Evolutionary conservation across 768 basidiomycete genomes (phyloP), one percentile per base, ranked within the genome.

Genomic region (Arthromyces matolae): DNA sequence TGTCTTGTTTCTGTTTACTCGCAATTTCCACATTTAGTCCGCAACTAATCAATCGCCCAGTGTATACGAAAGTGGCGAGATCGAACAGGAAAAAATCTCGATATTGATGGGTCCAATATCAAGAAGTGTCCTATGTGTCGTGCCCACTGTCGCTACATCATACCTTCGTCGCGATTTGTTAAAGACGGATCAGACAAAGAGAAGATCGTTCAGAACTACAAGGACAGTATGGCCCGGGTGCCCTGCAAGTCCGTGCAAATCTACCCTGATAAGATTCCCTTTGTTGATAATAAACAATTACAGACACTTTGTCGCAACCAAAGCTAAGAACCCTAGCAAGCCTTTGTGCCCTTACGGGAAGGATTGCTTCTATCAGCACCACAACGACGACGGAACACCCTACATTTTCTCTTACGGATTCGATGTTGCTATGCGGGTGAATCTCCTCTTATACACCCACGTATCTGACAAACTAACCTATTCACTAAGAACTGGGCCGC

Each of bases 111-210:
- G n/a, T 61, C 79, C 19, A 80, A 76, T 43, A 83, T 76, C 52
- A 90, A 90, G 70, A 81, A 76, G 35, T 92, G 89, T 58, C 89
- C 89, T 0, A 80, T 87, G 69, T 91, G 89, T 60, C 83, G 89
- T 25, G 62, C 73, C 3, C 58, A 72, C 4, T 85, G 87, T 33
- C 77, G 73, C 39, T 89, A 84, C 51, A 78, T 89, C 25, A 84
- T 78, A 9, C 89, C 89, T 0, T 88, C 87, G 3, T 83, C 81
- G n/a, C 69, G 71, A 36, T 89, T 82, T 64, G 83, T 74, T 60
- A 73, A 73, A 13, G 72, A 78, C 2, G 78, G 71, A 3, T 69
- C 78, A 46, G 64, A 72, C 43, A 90, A 87, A 64, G 62, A 62
- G 12, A 69, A 63, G 20, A 68, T 69, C 3, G 70, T 83, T 1